A percentile compares a stretch with the other conserved stretches of the same genome.
These are phyloP conservation scores for Komagataella pastoris DNA, from an alignment of 805 yeast genomes.

Conservation along the genomic window DNA sequence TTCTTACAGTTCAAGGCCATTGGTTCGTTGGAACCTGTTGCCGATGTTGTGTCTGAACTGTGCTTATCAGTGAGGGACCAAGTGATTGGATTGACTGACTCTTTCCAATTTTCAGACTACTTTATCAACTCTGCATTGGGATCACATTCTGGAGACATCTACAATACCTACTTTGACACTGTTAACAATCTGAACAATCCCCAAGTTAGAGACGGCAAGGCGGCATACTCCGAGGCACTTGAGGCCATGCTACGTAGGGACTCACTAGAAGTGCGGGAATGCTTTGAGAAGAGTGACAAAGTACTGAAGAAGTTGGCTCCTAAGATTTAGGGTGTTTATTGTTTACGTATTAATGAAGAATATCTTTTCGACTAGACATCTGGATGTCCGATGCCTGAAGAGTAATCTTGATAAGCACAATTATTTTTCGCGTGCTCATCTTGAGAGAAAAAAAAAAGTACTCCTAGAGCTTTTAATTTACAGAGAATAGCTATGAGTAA, in stretches of 20 bases:
- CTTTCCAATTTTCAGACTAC: slow-evolving; percentile 72
- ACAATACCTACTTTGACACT: slow-evolving; percentile 56
- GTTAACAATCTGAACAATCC: slow-evolving; percentile 40
- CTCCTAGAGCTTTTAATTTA: neutral
- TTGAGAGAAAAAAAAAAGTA: neutral
- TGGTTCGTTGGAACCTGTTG: slow-evolving; percentile 29
- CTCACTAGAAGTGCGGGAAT: slow-evolving; percentile 20
- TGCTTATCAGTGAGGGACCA: slow-evolving; percentile 45
- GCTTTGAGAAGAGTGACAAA: slow-evolving; percentile 8
- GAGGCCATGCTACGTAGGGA: slow-evolving; percentile 24
- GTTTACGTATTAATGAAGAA: neutral
- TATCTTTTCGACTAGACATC: too few relatives aligned
- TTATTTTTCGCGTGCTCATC: neutral
- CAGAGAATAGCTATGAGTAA: neutral
- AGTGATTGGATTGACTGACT: slow-evolving; percentile 69
- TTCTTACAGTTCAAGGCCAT: slow-evolving; percentile 56
- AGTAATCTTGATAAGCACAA: too few relatives aligned
- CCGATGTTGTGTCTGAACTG: slow-evolving; percentile 28
- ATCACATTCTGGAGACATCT: slow-evolving; percentile 67
- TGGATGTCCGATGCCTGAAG: too few relatives aligned
- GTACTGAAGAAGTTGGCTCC: slow-evolving; percentile 9
- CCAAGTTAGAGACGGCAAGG: slow-evolving; percentile 28
- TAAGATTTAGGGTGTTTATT: neutral
- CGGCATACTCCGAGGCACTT: slow-evolving; percentile 38
- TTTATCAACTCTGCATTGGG: slow-evolving; percentile 79